Percentiles rank a stretch among this genome's conserved stretches.
These are phyloP conservation scores for Ceratocystis cubensis DNA, from an alignment of 2,329 filamentous ascomycete genomes.

Conservation along the genomic window DNA sequence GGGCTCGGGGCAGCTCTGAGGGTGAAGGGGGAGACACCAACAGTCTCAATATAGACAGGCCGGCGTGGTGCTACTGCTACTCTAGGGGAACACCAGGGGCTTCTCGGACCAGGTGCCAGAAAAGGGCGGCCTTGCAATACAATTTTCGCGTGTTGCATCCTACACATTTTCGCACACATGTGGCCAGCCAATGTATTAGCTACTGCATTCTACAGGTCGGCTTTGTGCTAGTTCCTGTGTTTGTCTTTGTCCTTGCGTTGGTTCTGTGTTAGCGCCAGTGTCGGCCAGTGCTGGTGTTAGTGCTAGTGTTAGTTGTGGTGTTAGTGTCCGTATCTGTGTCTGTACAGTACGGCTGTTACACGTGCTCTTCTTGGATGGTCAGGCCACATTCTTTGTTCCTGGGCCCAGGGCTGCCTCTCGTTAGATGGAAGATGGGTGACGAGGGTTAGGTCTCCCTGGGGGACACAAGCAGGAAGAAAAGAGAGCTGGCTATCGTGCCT, in stretches of 20 bases:
- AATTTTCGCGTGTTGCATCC: neutral
- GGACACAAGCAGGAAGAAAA: neutral
- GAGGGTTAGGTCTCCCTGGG: neutral
- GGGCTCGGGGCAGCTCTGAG: too few relatives aligned
- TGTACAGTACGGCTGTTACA: neutral
- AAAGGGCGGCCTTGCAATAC: neutral
- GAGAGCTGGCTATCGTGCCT: too few relatives aligned
- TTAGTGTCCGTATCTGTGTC: too few relatives aligned
- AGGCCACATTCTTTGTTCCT: neutral
- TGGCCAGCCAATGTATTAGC: slow-evolving; percentile 8
- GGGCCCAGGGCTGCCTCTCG: neutral
- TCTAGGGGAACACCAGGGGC: neutral
- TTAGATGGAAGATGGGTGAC: too few relatives aligned
- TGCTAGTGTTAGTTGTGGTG: too few relatives aligned
- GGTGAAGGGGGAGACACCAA: too few relatives aligned
- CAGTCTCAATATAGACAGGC: neutral
- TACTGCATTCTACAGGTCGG: neutral
- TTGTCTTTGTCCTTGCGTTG: too few relatives aligned
- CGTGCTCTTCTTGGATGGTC: neutral
- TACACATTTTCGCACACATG: neutral
- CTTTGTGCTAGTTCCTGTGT: neutral
- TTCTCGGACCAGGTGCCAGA: neutral
- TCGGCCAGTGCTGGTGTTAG: neutral
- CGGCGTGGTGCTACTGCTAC: neutral
- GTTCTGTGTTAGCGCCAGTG: too few relatives aligned